These are phyloP conservation scores for Epichloe uncinata DNA, from an alignment of 2,329 filamentous ascomycete genomes.

Conservation along the genomic window DNA sequence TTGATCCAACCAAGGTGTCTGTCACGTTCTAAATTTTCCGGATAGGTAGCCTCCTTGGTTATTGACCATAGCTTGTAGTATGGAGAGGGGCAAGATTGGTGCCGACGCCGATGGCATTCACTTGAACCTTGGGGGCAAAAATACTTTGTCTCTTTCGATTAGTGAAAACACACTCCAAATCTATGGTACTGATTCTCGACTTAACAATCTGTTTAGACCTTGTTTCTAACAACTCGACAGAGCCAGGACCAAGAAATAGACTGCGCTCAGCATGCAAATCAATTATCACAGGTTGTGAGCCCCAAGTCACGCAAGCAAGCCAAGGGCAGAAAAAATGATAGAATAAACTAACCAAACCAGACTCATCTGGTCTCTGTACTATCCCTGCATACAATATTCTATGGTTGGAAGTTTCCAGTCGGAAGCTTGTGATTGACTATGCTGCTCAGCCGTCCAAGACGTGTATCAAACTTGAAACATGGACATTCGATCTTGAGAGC, in stretches of 20 bases:
- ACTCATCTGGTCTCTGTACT: conserved; percentile 13
- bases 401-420: conserved; percentile 55
- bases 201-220: neutral
- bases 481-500: conserved; percentile 36
- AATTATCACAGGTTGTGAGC: conserved; percentile 4
- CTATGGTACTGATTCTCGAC: conserved; percentile 16
- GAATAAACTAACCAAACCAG: conserved; percentile 7
- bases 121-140: conserved; percentile 18
- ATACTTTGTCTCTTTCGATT: conserved; percentile 17
- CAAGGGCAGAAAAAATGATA: neutral
- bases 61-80: neutral
- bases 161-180: conserved; percentile 18
- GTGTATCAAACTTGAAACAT: conserved; percentile 43
- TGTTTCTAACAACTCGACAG: conserved; percentile 3
- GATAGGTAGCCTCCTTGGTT: neutral
- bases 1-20: neutral
- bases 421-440: conserved; percentile 57
- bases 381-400: conserved; percentile 77
- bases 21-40: neutral
- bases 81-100: conserved; percentile 9
- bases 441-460: conserved; percentile 47
- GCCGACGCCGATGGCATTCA: conserved; percentile 11
- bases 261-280: conserved; percentile 5
- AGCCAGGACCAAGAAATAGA: conserved; percentile 2
- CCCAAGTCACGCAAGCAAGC: neutral